These are phyloP conservation scores for Solanum virginianum DNA, from an alignment of 257 asterid genomes.

Conservation along the genomic window DNA sequence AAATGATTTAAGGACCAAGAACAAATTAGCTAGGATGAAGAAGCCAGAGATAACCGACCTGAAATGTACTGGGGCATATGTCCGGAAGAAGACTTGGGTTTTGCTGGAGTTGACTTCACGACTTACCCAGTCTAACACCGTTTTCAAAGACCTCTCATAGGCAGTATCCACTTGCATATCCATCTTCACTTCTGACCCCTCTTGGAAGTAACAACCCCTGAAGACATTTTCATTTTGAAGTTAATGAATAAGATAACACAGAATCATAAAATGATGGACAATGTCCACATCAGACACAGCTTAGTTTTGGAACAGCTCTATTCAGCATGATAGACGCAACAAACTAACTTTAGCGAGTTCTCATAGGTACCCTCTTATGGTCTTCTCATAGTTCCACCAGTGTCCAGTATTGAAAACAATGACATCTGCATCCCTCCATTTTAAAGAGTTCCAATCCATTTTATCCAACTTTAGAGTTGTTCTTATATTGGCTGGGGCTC, in stretches of 20 bases:
- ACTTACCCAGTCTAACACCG: constrained; percentile 54
- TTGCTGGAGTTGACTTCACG: constrained; percentile 43
- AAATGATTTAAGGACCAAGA: background rate
- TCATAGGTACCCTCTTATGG: constrained; percentile 55
- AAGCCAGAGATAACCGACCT: constrained; percentile 16
- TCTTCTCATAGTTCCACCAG: constrained; percentile 96
- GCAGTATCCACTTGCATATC: constrained; percentile 59
- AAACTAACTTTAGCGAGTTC: background rate
- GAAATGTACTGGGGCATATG: constrained; percentile 93
- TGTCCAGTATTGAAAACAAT: constrained; percentile 75
- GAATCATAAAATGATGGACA: background rate
- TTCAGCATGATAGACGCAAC: background rate
- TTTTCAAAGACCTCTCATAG: constrained; percentile 46
- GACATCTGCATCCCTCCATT: constrained; percentile 78
- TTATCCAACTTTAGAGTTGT: constrained; percentile 71
- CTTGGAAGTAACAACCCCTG: constrained; percentile 96
- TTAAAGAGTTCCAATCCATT: constrained; percentile 71
- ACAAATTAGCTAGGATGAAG: background rate
- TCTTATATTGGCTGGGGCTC: constrained; percentile 22
- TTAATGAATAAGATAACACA: background rate
- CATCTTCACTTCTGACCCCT: constrained; percentile 59
- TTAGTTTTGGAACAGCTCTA: background rate
- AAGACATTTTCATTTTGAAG: constrained; percentile 1
- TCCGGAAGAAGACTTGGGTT: constrained; percentile 73
- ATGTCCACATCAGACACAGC: background rate